Evolutionary conservation across 2,329 filamentous ascomycete species (phyloP).

Genomic region (Botrytis squamosa): DNA sequence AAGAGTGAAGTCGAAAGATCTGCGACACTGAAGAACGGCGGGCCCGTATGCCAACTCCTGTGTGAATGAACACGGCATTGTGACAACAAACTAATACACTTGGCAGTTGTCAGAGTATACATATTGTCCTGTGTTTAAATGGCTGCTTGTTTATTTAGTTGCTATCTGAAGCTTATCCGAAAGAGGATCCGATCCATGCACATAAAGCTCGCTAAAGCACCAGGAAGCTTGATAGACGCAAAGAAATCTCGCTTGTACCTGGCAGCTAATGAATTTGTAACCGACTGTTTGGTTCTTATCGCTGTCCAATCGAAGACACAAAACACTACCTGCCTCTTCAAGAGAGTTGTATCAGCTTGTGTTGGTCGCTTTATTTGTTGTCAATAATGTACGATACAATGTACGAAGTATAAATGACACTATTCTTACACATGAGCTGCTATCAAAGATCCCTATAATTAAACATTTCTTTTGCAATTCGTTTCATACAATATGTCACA

Average conservation of each 20-base stretch:
- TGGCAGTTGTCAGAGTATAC: background rate
- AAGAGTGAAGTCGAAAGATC: conserved; percentile 33
- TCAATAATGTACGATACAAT: background rate
- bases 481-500: background rate
- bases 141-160: background rate
- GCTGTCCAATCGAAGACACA: background rate
- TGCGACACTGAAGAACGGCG: background rate
- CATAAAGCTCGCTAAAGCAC: background rate
- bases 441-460: background rate
- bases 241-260: background rate
- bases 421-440: background rate
- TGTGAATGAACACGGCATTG: background rate
- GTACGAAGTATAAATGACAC: background rate
- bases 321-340: background rate
- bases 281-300: background rate
- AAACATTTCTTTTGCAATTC: background rate
- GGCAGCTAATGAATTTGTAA: background rate
- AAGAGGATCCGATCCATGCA: background rate
- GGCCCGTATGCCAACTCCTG: background rate
- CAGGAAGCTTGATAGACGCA: background rate
- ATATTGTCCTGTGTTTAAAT: background rate
- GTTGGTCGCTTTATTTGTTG: background rate
- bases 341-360: background rate
- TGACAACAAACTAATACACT: background rate
- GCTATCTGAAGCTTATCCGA: background rate